Conservation (phyloP, 192 early-diverging fungal genomes). For the Coemansia sp. region DNA sequence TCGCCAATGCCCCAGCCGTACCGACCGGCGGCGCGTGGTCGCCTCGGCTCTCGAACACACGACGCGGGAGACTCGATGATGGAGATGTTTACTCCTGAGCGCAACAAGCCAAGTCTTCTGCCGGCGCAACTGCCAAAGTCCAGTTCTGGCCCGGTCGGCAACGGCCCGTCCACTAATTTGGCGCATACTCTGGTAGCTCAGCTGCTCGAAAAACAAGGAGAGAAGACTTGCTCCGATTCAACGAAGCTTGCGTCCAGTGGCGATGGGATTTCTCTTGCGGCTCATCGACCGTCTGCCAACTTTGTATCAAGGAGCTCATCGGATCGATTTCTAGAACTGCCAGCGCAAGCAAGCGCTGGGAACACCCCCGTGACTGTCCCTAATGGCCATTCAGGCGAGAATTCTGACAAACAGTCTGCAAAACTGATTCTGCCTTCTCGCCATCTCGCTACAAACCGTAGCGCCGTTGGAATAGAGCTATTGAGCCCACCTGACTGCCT, state of each 20-base stretch:
- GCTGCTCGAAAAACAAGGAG: slow-evolving; percentile 16
- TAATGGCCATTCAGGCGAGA: neutral
- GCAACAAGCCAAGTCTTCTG: slow-evolving; percentile 11
- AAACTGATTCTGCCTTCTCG: neutral
- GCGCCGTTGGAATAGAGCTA: neutral
- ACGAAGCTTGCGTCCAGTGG: neutral
- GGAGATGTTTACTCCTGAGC: slow-evolving; percentile 57
- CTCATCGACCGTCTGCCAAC: neutral
- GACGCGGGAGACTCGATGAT: slow-evolving; percentile 56
- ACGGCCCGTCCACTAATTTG: neutral
- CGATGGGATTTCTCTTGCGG: neutral
- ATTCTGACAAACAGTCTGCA: neutral
- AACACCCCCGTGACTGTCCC: neutral
- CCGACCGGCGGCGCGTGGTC: neutral
- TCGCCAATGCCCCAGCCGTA: slow-evolving; percentile 17
- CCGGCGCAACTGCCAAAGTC: neutral
- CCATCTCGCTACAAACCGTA: neutral
- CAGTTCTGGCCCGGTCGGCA: neutral
- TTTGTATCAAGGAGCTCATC: neutral
- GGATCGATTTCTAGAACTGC: neutral
- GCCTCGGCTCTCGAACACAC: slow-evolving; percentile 7
- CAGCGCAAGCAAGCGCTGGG: neutral
- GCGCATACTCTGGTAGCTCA: slow-evolving; percentile 23
- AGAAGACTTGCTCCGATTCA: neutral
- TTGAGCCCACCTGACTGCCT: neutral